These are phyloP conservation scores for Raddia distichophylla DNA, from an alignment of 176 grass and related monocot species.

Conservation along the genomic window DNA sequence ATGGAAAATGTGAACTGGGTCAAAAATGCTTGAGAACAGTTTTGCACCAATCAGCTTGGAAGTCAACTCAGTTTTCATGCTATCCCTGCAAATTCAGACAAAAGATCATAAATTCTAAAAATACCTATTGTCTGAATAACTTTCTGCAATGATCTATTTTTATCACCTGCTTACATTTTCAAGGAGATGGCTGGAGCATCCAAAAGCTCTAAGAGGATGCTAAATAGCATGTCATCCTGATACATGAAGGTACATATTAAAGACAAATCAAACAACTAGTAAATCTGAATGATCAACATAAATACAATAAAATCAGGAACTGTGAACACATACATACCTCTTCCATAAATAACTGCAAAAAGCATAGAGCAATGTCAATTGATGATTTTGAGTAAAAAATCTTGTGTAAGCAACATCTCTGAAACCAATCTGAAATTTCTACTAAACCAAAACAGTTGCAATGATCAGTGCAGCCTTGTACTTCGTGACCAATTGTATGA, in stretches of 20 bases:
- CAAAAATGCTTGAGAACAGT: conserved; percentile 70
- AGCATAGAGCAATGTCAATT: conserved; percentile 59
- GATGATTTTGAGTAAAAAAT: conserved; percentile 55
- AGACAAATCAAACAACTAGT: no score
- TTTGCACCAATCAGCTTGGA: conserved; percentile 50
- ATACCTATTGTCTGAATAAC: conserved; percentile 4
- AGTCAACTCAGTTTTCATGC: conserved; percentile 35
- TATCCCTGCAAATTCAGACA: conserved; percentile 50
- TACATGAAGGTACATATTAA: conserved; percentile 11
- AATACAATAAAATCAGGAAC: background rate
- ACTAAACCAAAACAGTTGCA: conserved; percentile 55
- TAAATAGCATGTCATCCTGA: conserved; percentile 91
- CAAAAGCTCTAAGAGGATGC: conserved; percentile 72
- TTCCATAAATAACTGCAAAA: conserved; percentile 86
- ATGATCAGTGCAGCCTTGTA: conserved; percentile 51
- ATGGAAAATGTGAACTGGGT: conserved; percentile 90
- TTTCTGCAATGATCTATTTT: background rate
- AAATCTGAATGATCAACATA: conserved; percentile 16
- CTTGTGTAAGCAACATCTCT: conserved; percentile 51
- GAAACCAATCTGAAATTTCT: conserved; percentile 85
- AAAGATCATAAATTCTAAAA: conserved; percentile 19
- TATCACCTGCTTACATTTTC: conserved; percentile 59
- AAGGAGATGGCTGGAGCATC: conserved; percentile 60
- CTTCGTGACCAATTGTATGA: conserved; percentile 39
- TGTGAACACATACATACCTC: conserved; percentile 63